phyloP scores from a whole-genome alignment of 106 monocot species.

The Xerophyta viscosa region DNA sequence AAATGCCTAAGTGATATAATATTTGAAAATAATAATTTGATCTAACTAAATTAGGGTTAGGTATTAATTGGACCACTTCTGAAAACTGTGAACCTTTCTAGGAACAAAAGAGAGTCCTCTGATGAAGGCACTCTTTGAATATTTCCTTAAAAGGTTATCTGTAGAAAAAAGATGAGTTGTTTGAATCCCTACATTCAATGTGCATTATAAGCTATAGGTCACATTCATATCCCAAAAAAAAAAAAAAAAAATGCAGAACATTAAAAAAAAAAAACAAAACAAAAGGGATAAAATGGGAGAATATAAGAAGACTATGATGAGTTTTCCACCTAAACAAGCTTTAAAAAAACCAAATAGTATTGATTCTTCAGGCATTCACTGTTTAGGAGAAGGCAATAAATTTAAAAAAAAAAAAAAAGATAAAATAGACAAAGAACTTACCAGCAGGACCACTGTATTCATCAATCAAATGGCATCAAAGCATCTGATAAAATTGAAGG shows the following conservation, averaged over 20 bases:
- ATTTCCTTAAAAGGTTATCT: conserved; percentile 11
- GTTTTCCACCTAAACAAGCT: no score
- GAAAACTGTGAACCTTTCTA: conserved; percentile 15
- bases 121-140: conserved; percentile 8
- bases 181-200: background rate
- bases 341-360: no score
- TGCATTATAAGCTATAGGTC: no score
- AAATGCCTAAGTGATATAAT: background rate
- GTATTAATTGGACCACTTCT: conserved; percentile 7
- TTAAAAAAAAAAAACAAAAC: no score
- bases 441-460: background rate
- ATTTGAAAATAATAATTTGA: background rate
- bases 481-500: no score
- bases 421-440: background rate
- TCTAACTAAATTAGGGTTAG: background rate
- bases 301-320: no score
- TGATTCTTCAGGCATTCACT: no score
- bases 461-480: background rate
- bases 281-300: no score
- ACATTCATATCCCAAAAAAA: no score
- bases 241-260: no score
- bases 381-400: no score
- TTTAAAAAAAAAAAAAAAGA: no score
- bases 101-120: conserved; percentile 3
- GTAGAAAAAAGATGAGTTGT: conserved; percentile 2